phyloP scores from a whole-genome alignment of 2,329 filamentous ascomycete genomes.

The Aspergillus novoparasiticus region DNA sequence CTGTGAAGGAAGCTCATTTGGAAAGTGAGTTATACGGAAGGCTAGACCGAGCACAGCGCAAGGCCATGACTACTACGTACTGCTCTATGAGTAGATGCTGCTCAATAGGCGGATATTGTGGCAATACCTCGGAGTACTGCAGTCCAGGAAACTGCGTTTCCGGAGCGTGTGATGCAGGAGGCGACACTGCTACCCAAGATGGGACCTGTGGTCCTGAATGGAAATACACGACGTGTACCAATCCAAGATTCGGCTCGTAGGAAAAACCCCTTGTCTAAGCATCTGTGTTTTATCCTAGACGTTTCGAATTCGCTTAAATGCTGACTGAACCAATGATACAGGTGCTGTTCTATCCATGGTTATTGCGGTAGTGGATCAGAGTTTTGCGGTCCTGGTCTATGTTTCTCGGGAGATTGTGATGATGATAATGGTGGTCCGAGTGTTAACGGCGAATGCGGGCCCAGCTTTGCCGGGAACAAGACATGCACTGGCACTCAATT shows the following conservation, averaged over 20 bases:
- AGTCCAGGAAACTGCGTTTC: slow-evolving; percentile 7
- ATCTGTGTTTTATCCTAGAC: background rate
- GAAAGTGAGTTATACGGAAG: slow-evolving; percentile 2
- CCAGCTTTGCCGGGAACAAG: slow-evolving; percentile 30
- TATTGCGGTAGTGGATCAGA: slow-evolving; percentile 23
- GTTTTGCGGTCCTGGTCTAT: slow-evolving; percentile 28
- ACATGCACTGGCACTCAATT: slow-evolving; percentile 32
- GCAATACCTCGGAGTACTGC: background rate
- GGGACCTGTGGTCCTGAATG: slow-evolving; percentile 8
- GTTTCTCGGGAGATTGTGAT: slow-evolving; percentile 27
- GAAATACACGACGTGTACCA: slow-evolving; percentile 9
- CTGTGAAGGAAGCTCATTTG: slow-evolving; percentile 10
- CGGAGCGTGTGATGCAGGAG: slow-evolving; percentile 1
- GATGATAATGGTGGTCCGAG: slow-evolving; percentile 26
- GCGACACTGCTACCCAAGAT: background rate
- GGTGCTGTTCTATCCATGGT: slow-evolving; percentile 17
- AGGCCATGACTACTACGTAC: background rate
- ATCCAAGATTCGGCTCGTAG: slow-evolving; percentile 10
- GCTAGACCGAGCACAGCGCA: background rate
- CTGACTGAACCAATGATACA: background rate
- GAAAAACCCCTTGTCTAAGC: slow-evolving; percentile 4
- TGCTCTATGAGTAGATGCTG: slow-evolving; percentile 9
- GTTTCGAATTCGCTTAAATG: background rate
- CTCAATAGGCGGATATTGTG: background rate
- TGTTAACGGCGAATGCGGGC: slow-evolving; percentile 28